Evolutionary conservation across 2,329 filamentous ascomycete species (phyloP).

Genomic region (Lecanoromycetidae sp.): DNA sequence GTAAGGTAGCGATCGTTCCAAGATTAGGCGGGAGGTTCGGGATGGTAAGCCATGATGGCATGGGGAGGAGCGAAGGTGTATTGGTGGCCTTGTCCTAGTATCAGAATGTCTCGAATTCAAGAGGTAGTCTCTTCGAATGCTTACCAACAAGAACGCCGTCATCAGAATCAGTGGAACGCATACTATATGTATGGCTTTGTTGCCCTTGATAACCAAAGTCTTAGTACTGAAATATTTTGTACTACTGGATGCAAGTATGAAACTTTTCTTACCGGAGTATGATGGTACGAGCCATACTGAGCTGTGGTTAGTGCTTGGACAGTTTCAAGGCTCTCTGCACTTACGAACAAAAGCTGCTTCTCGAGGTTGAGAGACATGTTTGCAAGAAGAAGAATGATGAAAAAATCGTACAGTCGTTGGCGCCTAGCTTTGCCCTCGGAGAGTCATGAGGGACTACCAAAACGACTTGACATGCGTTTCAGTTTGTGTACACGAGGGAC

Average conservation of each 20-base stretch:
- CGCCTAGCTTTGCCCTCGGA: background rate
- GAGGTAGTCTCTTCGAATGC: constrained; percentile 18
- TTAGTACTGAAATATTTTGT: no score
- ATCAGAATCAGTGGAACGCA: constrained; percentile 52
- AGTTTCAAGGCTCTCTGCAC: constrained; percentile 22
- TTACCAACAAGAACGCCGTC: constrained; percentile 48
- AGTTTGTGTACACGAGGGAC: background rate
- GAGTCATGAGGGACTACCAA: no score
- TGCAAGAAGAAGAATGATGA: background rate
- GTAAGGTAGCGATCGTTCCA: constrained; percentile 43
- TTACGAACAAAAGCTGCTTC: constrained; percentile 54
- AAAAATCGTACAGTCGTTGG: no score
- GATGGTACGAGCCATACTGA: constrained; percentile 56
- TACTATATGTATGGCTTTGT: constrained; percentile 51
- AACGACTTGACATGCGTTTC: background rate
- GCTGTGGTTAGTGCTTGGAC: constrained; percentile 15
- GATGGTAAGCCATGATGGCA: constrained; percentile 43
- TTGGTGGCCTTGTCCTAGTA: constrained; percentile 40
- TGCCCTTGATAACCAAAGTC: no score
- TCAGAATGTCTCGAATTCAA: constrained; percentile 4
- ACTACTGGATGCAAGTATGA: no score
- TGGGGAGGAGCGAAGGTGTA: constrained; percentile 38
- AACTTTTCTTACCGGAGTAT: constrained; percentile 48
- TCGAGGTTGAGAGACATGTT: constrained; percentile 47
- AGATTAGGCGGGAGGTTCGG: constrained; percentile 48